Conservation (phyloP, 73 alveolate genomes). For the Stentor coeruleus region DNA sequence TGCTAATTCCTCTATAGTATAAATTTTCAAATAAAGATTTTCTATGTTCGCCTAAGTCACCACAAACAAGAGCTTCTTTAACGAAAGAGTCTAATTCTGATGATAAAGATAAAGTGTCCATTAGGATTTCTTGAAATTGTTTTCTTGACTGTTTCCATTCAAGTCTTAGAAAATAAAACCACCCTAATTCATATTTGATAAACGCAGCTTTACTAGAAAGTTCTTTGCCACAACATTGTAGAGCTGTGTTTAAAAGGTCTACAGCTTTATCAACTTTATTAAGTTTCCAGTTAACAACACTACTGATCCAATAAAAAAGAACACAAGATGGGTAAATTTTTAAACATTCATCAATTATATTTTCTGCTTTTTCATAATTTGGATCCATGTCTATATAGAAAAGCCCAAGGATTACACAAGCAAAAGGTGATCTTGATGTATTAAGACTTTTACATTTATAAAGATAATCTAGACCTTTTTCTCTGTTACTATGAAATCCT, state of each 20-base stretch:
- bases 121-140: conserved; percentile 37
- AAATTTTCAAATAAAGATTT: neutral
- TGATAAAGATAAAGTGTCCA: conserved; percentile 29
- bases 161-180: conserved; percentile 52
- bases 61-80: conserved; percentile 22
- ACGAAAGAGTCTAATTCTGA: conserved; percentile 33
- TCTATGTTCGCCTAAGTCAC: neutral
- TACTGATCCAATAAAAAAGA: conserved; percentile 48
- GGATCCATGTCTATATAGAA: conserved; percentile 56
- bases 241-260: conserved; percentile 35
- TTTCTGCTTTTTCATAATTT: conserved; percentile 36
- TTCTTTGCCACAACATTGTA: conserved; percentile 33
- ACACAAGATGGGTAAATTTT: conserved; percentile 49
- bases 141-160: conserved; percentile 35
- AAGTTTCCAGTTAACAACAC: conserved; percentile 54
- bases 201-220: conserved; percentile 42
- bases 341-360: conserved; percentile 25
- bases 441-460: conserved; percentile 33
- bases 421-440: conserved; percentile 37
- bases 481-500: conserved; percentile 49
- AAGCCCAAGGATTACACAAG: conserved; percentile 41
- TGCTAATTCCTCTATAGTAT: conserved; percentile 8
- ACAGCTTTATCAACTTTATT: conserved; percentile 57
- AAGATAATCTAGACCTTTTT: conserved; percentile 39
- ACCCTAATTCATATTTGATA: conserved; percentile 56